Evolutionary conservation across 768 basidiomycete genomes (phyloP).

Genomic region (Obba rivulosa): DNA sequence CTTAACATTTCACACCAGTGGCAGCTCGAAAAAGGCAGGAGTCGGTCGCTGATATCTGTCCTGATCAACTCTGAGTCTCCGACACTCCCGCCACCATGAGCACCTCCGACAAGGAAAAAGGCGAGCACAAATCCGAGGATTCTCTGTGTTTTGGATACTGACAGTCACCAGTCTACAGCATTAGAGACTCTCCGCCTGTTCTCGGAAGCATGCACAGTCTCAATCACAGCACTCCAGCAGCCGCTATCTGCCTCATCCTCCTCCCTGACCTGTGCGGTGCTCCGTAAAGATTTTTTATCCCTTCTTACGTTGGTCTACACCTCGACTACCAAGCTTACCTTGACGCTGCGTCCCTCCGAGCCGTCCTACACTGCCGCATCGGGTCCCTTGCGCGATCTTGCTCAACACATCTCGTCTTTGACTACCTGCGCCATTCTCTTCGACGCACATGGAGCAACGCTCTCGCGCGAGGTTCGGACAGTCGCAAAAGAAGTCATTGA

Average conservation of each 20-base stretch:
- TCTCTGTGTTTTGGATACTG: not conserved
- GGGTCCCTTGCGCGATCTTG: constrained; percentile 17
- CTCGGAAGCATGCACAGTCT: constrained; percentile 15
- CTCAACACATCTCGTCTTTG: constrained; percentile 16
- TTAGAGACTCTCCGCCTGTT: constrained; percentile 10
- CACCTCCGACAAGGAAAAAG: constrained; percentile 8
- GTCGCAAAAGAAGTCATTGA: constrained; percentile 12
- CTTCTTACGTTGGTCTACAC: constrained; percentile 24
- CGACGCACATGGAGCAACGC: constrained; percentile 18
- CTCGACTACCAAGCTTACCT: constrained; percentile 20
- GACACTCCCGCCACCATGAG: constrained; percentile 5
- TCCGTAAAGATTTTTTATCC: constrained; percentile 22
- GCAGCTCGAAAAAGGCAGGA: no score
- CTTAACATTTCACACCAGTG: no score
- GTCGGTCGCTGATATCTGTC: no score
- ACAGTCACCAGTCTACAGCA: constrained; percentile 13
- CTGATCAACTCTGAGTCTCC: no score
- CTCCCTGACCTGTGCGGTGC: constrained; percentile 8
- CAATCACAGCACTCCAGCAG: constrained; percentile 12
- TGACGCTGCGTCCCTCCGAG: constrained; percentile 20
- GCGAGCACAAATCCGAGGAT: constrained; percentile 6
- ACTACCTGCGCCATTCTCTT: constrained; percentile 25
- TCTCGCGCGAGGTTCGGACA: constrained; percentile 13
- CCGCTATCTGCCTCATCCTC: constrained; percentile 4
- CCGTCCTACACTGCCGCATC: constrained; percentile 20